Percentiles rank a stretch among this genome's conserved stretches.
Conservation (phyloP, 208 protist genomes). For the Trypanosoma caninum region DNA sequence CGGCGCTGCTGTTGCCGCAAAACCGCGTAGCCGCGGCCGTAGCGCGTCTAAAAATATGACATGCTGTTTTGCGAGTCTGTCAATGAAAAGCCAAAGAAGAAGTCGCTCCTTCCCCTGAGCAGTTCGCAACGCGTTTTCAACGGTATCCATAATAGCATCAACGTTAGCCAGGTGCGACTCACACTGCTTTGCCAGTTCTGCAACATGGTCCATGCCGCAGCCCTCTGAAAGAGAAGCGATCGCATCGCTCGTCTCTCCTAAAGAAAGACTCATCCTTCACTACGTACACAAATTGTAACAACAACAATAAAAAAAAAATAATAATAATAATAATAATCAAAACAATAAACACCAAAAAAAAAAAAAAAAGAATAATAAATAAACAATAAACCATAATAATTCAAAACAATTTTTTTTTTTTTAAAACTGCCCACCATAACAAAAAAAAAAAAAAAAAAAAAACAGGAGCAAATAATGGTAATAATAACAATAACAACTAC, state of each 20-base stretch:
- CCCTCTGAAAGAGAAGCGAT: slow-evolving; percentile 57
- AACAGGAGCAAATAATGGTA: not conserved
- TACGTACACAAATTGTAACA: too few relatives aligned
- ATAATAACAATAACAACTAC: not conserved
- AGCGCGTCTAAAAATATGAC: slow-evolving; percentile 69
- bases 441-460: slow-evolving; percentile 16
- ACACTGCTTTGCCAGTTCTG: slow-evolving; percentile 50
- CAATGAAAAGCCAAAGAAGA: slow-evolving; percentile 83
- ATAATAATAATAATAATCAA: slow-evolving; percentile 16
- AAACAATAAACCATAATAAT: slow-evolving; percentile 8
- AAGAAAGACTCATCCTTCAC: slow-evolving; percentile 48
- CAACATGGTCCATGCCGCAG: slow-evolving; percentile 43
- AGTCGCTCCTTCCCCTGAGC: slow-evolving; percentile 48
- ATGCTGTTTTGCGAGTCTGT: slow-evolving; percentile 84
- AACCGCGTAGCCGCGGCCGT: slow-evolving; percentile 50
- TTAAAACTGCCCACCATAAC: too few relatives aligned
- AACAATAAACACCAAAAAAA: too few relatives aligned
- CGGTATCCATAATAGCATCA: slow-evolving; percentile 64
- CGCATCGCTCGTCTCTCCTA: slow-evolving; percentile 66
- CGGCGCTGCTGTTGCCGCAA: slow-evolving; percentile 47
- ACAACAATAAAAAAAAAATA: slow-evolving; percentile 9
- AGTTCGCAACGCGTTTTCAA: slow-evolving; percentile 67
- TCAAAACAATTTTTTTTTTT: too few relatives aligned
- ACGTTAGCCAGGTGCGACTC: slow-evolving; percentile 61
- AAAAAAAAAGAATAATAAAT: slow-evolving; percentile 2